phyloP scores from a whole-genome alignment of 371 early-diverging fungal species.

The Mortierella sp. region DNA sequence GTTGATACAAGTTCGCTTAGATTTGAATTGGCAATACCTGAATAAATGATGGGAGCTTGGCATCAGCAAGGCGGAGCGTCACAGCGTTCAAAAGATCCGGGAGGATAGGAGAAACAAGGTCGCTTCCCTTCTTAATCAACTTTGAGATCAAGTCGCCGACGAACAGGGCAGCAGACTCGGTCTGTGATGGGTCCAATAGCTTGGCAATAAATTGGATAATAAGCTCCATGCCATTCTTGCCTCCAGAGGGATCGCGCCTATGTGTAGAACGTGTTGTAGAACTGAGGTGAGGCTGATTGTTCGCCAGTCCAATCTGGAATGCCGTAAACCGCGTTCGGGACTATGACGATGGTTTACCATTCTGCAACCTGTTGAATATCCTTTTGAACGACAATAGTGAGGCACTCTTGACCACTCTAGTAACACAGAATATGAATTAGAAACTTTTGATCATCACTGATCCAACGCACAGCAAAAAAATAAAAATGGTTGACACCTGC shows the following conservation, averaged over 20 bases:
- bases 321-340: background rate
- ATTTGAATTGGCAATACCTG: slow-evolving; percentile 68
- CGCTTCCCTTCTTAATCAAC: slow-evolving; percentile 83
- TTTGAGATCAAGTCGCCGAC: slow-evolving; percentile 90
- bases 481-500: too few species aligned
- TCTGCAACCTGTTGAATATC: slow-evolving; percentile 67
- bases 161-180: slow-evolving; percentile 85
- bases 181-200: slow-evolving; percentile 75
- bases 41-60: slow-evolving; percentile 80
- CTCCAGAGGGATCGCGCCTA: slow-evolving; percentile 67
- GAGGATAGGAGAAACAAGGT: slow-evolving; percentile 72
- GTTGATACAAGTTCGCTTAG: too few species aligned
- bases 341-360: slow-evolving; percentile 57
- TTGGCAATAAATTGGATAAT: slow-evolving; percentile 83
- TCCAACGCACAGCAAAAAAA: too few species aligned
- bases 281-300: too few species aligned
- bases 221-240: slow-evolving; percentile 81
- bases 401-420: slow-evolving; percentile 63
- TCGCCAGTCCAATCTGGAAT: background rate
- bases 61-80: slow-evolving; percentile 71
- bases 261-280: too few species aligned
- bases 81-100: slow-evolving; percentile 85
- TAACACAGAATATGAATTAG: too few species aligned
- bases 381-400: slow-evolving; percentile 61
- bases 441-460: too few species aligned